Evolutionary conservation across 176 grass and related monocot genomes (phyloP).

Genomic region (Oryza brachyantha): DNA sequence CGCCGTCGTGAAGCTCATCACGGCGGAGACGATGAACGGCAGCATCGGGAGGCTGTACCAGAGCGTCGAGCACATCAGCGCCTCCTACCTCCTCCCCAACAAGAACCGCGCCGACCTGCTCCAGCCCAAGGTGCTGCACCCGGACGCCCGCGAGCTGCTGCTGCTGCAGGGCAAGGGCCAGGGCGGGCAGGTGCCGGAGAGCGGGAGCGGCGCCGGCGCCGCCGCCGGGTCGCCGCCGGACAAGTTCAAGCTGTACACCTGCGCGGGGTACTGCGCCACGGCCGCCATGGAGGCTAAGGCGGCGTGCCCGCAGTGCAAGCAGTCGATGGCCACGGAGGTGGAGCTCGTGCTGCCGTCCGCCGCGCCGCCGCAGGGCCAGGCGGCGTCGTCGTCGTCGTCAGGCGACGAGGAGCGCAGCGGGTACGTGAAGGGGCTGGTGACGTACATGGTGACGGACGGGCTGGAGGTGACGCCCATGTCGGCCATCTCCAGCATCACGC

Average conservation of each 20-base stretch:
- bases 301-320: slow-evolving; percentile 35
- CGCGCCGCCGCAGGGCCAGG: background rate
- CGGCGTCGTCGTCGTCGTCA: background rate
- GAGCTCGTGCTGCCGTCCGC: slow-evolving; percentile 21
- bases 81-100: slow-evolving; percentile 12
- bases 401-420: background rate
- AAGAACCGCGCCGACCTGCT: slow-evolving; percentile 18
- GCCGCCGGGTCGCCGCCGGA: background rate
- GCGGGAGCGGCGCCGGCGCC: no score
- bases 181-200: no score
- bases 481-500: slow-evolving; percentile 43
- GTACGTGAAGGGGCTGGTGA: slow-evolving; percentile 44
- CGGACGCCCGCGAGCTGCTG: slow-evolving; percentile 23
- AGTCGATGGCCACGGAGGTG: slow-evolving; percentile 8
- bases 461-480: slow-evolving; percentile 61
- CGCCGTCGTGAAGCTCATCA: slow-evolving; percentile 35
- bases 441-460: slow-evolving; percentile 54
- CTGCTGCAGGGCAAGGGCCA: slow-evolving; percentile 16
- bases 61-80: slow-evolving; percentile 31
- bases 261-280: slow-evolving; percentile 15
- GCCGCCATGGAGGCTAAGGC: slow-evolving; percentile 4
- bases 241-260: slow-evolving; percentile 35
- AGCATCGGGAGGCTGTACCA: slow-evolving; percentile 41
- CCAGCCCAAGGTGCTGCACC: slow-evolving; percentile 22
- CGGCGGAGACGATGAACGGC: slow-evolving; percentile 28